Base-by-base conservation (phyloP, 139 green algal species). In the Zygnema circumcarinatum region DNA sequence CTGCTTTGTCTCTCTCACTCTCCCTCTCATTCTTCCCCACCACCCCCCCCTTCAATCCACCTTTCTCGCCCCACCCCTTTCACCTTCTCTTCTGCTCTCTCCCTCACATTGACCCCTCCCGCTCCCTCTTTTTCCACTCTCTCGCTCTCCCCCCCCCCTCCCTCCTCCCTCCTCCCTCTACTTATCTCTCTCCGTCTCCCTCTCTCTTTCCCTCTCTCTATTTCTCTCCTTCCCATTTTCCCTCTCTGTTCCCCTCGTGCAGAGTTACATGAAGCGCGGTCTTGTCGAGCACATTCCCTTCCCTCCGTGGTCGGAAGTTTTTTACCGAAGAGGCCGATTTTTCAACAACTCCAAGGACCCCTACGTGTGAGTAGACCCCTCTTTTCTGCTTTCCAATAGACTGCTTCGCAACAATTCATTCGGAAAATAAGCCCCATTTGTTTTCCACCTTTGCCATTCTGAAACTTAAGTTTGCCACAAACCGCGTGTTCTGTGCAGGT, bases 271-370 rank as follows among this genome's bases (percentile, higher is more conserved):
- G 7, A 67, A 42, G 29, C 78, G 41, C 0, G 78, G 78, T 38
- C 29, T 42, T n/a, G 78, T 85, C 33, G 40, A 33, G 3, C 78
- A 85, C 42, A 36, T 82, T 25, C 78, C 78, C 25, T 85, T 85
- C 16, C 78, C 78, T 0, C 40, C 41, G 33, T 85, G 78, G 78
- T 82, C 40, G 0, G 78, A 85, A 53, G 78, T 85, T 56, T 85
- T 85, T 20, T 85, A 85, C 32, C 38, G 78, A 11, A 78, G 36
- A 42, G 69, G 11, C 11, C 47, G 47, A 7, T 42, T 53, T 11
- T 78, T 78, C 16, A 78, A 42, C 35, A 40, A 78, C 3, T 78
- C 69, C 7, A 78, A 78, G 69, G 36, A 78, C 69, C 69, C 69
- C 7, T 78, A 78, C 16, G 35, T 78, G 35, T 78, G 16, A 62